Base-by-base conservation (phyloP, 1,284 basidiomycete species). In the Irpex rosettiformis region DNA sequence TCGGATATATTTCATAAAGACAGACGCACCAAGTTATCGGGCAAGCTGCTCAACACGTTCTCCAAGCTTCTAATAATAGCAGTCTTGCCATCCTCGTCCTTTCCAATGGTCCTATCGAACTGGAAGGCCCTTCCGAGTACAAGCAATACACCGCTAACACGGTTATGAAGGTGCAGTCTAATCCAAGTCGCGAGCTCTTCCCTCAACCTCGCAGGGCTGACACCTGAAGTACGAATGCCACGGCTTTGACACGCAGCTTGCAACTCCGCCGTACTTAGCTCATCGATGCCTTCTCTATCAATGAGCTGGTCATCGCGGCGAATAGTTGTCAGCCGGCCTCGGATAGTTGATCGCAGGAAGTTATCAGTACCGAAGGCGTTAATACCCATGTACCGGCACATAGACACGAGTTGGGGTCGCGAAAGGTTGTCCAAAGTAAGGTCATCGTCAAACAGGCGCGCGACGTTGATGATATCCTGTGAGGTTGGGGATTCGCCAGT, bases 341-440 rank as follows among this genome's bases (percentile, higher is more conserved):
- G 90, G 71, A 99, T 94, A 61, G 93, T 89, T 60, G 95, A 95
- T 57, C 96, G 91, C 51, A 99, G 82, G 78, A 98, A 98, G 76
- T 98, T 98, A 75, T 99, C 96, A 37, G 97, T 99, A 48, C 96
- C 96, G 69, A 98, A 99, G 2, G 96, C 96, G 75, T 98, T 94
- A 70, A 98, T 86, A 65, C 93, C 94, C 95, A 99, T 98, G 74
- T 97, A 98, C 57, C 94, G 84, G 68, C 91, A 98, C 88, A 97
- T 96, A 2, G 94, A 96, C 42, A 98, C 95, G 16, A 99, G 84
- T 75, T 99, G 96, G 24, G 97, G 96, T 29, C 96, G 88, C 3
- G 95, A 95, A 62, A 99, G 81, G 74, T 99, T 99, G 81, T 99
- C 97, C 59, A 99, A 84, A 0, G 96, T 98, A 61, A 99, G 83